Evolutionary conservation across 2,329 filamentous ascomycete genomes (phyloP).

Genomic region (Diaporthe sp.): DNA sequence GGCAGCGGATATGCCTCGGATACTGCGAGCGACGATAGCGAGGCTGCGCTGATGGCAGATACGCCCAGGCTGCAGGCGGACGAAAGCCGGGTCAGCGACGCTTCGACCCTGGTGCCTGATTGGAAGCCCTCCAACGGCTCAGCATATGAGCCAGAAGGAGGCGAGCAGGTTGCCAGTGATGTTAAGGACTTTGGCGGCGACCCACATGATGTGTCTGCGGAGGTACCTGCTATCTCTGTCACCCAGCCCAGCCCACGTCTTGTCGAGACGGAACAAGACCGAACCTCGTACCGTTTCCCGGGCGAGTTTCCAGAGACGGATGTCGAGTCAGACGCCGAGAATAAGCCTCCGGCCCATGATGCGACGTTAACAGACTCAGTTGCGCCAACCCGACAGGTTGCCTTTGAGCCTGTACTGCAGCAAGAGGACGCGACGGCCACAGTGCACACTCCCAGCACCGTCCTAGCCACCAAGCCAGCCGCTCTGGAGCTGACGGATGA

Average conservation of each 20-base stretch:
- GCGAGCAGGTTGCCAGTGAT: constrained; percentile 33
- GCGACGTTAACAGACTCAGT: constrained; percentile 20
- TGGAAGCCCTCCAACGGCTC: constrained; percentile 19
- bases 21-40: constrained; percentile 59
- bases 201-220: constrained; percentile 20
- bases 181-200: constrained; percentile 37
- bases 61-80: constrained; percentile 43
- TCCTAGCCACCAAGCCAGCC: constrained; percentile 44
- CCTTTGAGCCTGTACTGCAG: constrained; percentile 45
- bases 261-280: constrained; percentile 41
- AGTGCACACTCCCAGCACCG: constrained; percentile 43
- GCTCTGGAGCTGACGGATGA: constrained; percentile 54
- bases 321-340: constrained; percentile 40
- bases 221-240: constrained; percentile 60
- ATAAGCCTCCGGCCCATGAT: neutral
- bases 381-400: constrained; percentile 34
- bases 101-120: constrained; percentile 38
- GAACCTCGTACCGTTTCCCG: constrained; percentile 62
- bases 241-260: constrained; percentile 58
- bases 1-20: constrained; percentile 75
- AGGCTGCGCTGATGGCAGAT: constrained; percentile 49
- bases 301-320: constrained; percentile 69
- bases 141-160: neutral
- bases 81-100: constrained; percentile 40
- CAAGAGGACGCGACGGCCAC: constrained; percentile 39